These are phyloP conservation scores for Hericium alpestre DNA, from an alignment of 768 basidiomycete genomes.

Conservation along the genomic window DNA sequence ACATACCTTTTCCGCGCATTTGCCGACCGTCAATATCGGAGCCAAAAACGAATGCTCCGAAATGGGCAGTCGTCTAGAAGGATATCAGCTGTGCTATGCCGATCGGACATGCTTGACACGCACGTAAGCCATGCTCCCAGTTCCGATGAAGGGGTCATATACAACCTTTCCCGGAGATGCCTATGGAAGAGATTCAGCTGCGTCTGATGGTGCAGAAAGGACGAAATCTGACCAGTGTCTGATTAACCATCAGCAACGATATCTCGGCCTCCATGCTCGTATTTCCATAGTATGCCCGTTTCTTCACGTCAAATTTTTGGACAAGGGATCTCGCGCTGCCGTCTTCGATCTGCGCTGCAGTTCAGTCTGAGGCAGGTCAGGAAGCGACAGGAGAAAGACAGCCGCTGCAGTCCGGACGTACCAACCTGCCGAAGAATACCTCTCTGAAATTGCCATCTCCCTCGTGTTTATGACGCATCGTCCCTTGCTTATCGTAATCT, in stretches of 20 bases:
- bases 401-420: constrained; percentile 26
- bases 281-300: constrained; percentile 83
- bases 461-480: constrained; percentile 37
- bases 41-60: constrained; percentile 79
- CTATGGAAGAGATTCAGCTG: constrained; percentile 25
- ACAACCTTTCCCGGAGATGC: constrained; percentile 81
- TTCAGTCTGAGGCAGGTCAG: background rate
- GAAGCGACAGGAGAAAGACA: background rate
- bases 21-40: constrained; percentile 97
- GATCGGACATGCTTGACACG: constrained; percentile 14
- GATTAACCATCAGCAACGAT: constrained; percentile 92
- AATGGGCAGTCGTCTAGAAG: constrained; percentile 69
- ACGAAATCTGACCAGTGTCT: constrained; percentile 56
- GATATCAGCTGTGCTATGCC: background rate
- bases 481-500: constrained; percentile 44
- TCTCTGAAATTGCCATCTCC: constrained; percentile 60
- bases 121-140: constrained; percentile 86
- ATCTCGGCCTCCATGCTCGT: constrained; percentile 98
- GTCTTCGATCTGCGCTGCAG: constrained; percentile 36
- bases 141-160: constrained; percentile 94
- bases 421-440: constrained; percentile 82
- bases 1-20: constrained; percentile 83
- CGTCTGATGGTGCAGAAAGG: background rate
- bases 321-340: constrained; percentile 63
- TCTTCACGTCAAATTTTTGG: constrained; percentile 75